phyloP scores from a whole-genome alignment of 1,284 basidiomycete species.

The Austroboletus niveus region DNA sequence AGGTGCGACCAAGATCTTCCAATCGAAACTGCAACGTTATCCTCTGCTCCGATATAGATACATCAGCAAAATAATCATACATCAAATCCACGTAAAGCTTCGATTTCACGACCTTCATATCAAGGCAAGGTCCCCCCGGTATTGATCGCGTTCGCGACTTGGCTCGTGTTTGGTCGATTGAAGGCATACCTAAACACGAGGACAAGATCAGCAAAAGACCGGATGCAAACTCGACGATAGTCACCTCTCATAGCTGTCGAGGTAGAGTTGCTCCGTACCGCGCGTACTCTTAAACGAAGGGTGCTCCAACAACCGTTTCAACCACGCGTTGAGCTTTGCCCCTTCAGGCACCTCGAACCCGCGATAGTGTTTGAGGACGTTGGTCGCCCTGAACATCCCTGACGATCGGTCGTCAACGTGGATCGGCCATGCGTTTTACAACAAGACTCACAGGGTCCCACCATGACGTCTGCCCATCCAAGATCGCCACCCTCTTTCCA shows the following conservation, averaged over 20 bases:
- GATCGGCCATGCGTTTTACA: not conserved
- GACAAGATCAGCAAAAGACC: conserved; percentile 1
- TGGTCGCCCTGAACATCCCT: conserved; percentile 69
- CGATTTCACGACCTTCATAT: conserved; percentile 15
- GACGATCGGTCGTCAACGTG: not conserved
- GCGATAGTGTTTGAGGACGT: conserved; percentile 69
- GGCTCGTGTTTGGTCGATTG: conserved; percentile 70
- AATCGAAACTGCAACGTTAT: no score
- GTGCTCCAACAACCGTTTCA: conserved; percentile 55
- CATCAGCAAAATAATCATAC: no score
- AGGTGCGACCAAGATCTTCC: no score
- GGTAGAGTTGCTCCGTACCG: conserved; percentile 68
- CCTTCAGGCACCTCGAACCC: conserved; percentile 56
- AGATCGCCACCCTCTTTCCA: conserved; percentile 59
- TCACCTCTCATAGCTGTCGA: conserved; percentile 75
- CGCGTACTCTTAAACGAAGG: conserved; percentile 68
- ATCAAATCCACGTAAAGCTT: no score
- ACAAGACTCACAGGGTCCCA: conserved; percentile 63
- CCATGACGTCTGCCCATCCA: conserved; percentile 69
- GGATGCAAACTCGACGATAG: conserved; percentile 5
- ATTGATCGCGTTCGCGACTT: conserved; percentile 72
- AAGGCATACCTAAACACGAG: conserved; percentile 55
- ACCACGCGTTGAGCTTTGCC: conserved; percentile 51
- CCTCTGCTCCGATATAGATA: no score
- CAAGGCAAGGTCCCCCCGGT: conserved; percentile 58